Conservation (phyloP, 2,329 filamentous ascomycete genomes). For the Ramichloridium luteum region DNA sequence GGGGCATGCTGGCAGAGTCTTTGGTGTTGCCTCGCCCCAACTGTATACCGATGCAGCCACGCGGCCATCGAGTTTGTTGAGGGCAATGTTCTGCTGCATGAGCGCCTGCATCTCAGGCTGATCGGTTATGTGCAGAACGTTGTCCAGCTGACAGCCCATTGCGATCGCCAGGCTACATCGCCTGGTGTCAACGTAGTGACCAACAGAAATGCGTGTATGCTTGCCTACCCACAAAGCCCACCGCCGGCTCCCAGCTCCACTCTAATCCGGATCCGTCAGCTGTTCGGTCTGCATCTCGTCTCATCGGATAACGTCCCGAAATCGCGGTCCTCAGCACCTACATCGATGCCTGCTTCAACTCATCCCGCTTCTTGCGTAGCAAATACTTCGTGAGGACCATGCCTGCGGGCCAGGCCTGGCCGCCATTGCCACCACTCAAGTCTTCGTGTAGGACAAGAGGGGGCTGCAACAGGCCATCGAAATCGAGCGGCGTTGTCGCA, state of each 20-base stretch:
- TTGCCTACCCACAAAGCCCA: constrained; percentile 57
- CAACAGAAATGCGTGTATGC: not conserved
- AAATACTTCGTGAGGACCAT: constrained; percentile 80
- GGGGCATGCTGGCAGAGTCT: constrained; percentile 43
- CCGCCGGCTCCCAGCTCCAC: constrained; percentile 87
- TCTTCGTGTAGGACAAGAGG: constrained; percentile 75
- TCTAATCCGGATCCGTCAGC: too few species aligned
- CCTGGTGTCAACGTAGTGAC: too few species aligned
- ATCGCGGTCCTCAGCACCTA: too few species aligned
- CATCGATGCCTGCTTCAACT: constrained; percentile 58
- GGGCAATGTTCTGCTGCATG: constrained; percentile 74
- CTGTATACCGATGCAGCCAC: constrained; percentile 63
- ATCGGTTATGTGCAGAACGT: constrained; percentile 69
- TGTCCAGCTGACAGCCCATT: constrained; percentile 40
- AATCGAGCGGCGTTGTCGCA: constrained; percentile 43
- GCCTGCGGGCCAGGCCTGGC: constrained; percentile 88
- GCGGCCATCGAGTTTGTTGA: constrained; percentile 57
- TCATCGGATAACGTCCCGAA: too few species aligned
- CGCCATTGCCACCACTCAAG: constrained; percentile 76
- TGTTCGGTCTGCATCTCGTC: too few species aligned
- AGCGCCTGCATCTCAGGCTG: constrained; percentile 72
- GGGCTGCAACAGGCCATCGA: constrained; percentile 58
- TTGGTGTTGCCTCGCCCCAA: constrained; percentile 47
- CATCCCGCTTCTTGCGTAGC: constrained; percentile 56
- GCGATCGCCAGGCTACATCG: constrained; percentile 47